Conservation (phyloP, 2,329 filamentous ascomycete species). For the Aspergillus bombycis region DNA sequence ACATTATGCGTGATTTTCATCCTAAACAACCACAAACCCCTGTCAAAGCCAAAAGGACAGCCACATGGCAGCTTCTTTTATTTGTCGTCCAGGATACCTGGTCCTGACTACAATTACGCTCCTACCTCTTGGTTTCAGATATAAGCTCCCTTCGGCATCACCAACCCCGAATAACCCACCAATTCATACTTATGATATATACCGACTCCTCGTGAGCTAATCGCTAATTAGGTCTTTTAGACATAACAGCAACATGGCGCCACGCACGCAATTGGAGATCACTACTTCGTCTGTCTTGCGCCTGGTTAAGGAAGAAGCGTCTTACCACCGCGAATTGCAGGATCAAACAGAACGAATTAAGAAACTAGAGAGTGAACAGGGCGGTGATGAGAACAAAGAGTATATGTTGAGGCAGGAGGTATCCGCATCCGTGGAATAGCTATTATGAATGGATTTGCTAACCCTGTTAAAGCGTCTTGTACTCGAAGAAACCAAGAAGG, state of each 20-base stretch:
- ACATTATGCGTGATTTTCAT: background rate
- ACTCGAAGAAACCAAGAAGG: constrained; percentile 82
- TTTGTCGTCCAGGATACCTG: background rate
- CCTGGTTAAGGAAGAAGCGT: constrained; percentile 86
- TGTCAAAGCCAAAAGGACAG: background rate
- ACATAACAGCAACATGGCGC: constrained; percentile 62
- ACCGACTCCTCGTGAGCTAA: background rate
- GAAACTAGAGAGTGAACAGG: constrained; percentile 66
- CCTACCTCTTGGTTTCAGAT: background rate
- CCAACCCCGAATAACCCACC: background rate
- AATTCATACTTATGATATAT: background rate
- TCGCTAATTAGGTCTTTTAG: background rate
- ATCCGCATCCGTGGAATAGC: constrained; percentile 25
- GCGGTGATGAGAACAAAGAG: constrained; percentile 75
- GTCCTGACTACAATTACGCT: background rate
- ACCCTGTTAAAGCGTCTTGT: constrained; percentile 66
- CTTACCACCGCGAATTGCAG: constrained; percentile 83
- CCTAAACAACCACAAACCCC: background rate
- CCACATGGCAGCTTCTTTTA: background rate
- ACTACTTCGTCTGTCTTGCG: constrained; percentile 78
- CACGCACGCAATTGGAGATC: constrained; percentile 82
- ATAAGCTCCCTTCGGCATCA: background rate
- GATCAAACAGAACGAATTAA: constrained; percentile 73
- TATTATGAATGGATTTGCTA: background rate
- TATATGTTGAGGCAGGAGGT: constrained; percentile 88